phyloP scores from a whole-genome alignment of 2,329 filamentous ascomycete species.

The Fusarium sp. region DNA sequence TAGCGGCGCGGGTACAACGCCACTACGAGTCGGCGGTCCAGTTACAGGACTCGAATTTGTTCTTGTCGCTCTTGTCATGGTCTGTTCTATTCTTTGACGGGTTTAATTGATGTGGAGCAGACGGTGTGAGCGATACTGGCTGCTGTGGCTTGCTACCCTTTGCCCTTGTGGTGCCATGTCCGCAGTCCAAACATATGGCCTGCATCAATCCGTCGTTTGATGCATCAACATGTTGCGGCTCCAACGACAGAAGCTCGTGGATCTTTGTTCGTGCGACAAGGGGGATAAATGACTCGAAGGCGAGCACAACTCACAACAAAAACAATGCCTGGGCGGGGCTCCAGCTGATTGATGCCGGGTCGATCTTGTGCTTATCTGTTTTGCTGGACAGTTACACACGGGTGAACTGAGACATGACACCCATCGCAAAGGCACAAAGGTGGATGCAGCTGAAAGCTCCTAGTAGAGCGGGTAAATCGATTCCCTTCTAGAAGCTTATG shows the following conservation, averaged over 20 bases:
- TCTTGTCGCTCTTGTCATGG: conserved; percentile 6
- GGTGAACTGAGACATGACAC: conserved; percentile 34
- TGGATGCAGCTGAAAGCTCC: conserved; percentile 16
- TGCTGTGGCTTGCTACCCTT: conserved; percentile 30
- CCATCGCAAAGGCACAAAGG: conserved; percentile 5
- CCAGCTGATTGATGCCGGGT: conserved; percentile 20
- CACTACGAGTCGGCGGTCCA: conserved; percentile 29
- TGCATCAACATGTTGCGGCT: conserved; percentile 19
- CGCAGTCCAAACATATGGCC: conserved; percentile 15
- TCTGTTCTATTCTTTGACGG: conserved; percentile 3
- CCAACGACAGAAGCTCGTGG: conserved; percentile 3
- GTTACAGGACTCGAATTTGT: conserved; percentile 25
- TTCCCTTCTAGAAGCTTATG: conserved; percentile 20
- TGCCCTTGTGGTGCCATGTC: conserved; percentile 38
- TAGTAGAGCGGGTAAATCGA: conserved; percentile 9
- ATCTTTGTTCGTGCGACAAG: conserved; percentile 30
- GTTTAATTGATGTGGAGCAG: conserved; percentile 10
- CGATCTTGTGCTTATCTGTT: conserved; percentile 38
- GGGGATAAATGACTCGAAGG: conserved; percentile 32
- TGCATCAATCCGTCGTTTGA: conserved; percentile 18
- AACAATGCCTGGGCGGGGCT: conserved; percentile 8
- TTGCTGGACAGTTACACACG: conserved; percentile 27
- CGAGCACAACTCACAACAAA: conserved; percentile 8
- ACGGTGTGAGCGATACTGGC: conserved; percentile 25
- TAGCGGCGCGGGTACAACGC: conserved; percentile 39